Percentiles rank a stretch among this genome's conserved stretches.
phyloP scores from a whole-genome alignment of 2,329 filamentous ascomycete genomes.

The Verticillium isaacii region DNA sequence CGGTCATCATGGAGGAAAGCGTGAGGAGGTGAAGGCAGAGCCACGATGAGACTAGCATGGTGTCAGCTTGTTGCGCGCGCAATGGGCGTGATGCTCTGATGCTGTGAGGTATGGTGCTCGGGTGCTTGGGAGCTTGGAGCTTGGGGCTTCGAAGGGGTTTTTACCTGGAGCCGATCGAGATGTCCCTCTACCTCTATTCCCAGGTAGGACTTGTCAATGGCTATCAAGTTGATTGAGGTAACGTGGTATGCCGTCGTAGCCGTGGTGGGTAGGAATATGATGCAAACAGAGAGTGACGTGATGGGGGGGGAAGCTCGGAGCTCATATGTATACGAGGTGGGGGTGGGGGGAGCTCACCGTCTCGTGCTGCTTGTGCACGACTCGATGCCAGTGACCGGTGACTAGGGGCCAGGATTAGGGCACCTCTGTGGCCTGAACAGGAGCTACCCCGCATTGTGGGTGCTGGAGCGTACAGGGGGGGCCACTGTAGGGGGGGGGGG shows the following conservation, averaged over 20 bases:
- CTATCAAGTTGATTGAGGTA: neutral
- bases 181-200: neutral
- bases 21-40: neutral
- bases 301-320: neutral
- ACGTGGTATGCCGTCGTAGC: neutral
- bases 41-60: neutral
- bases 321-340: neutral
- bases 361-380: neutral
- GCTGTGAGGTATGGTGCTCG: neutral
- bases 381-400: neutral
- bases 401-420: neutral
- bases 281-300: neutral
- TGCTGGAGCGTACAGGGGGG: neutral
- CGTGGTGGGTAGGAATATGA: neutral
- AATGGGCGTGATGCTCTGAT: neutral
- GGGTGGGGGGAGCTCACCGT: neutral
- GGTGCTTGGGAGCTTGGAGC: neutral
- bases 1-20: constrained; percentile 51
- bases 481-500: neutral
- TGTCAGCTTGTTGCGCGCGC: neutral
- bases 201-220: neutral
- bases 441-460: neutral
- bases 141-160: neutral
- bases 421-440: neutral
- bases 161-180: neutral